These are phyloP conservation scores for Halocafeteria seosinensis DNA, from an alignment of 108 stramenopile genomes.

Conservation along the genomic window DNA sequence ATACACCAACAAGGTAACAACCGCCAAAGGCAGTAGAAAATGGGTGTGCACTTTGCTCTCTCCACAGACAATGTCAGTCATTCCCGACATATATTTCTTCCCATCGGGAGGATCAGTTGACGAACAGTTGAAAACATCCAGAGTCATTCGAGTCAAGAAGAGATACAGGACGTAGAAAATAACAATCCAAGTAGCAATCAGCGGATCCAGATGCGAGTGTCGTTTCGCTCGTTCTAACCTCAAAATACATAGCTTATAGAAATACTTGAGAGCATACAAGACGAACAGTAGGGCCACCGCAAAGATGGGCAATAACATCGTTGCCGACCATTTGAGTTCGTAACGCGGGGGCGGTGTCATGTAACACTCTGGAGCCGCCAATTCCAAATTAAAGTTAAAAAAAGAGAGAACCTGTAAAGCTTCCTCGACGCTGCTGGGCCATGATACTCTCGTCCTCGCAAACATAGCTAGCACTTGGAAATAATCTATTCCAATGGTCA, in stretches of 20 bases:
- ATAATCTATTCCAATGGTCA: conserved; percentile 20
- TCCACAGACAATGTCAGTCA: too few relatives aligned
- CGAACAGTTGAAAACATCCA: conserved; percentile 24
- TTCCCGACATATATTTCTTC: conserved; percentile 17
- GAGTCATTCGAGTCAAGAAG: conserved; percentile 9
- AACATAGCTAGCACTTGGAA: conserved; percentile 25
- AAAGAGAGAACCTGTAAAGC: conserved; percentile 6
- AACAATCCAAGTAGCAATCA: background rate
- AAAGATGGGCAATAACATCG: background rate
- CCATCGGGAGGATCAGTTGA: conserved; percentile 9
- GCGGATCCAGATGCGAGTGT: too few relatives aligned
- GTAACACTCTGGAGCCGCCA: conserved; percentile 23
- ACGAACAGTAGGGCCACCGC: too few relatives aligned
- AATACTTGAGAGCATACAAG: too few relatives aligned
- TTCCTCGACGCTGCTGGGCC: conserved; percentile 9
- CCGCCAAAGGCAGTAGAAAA: too few relatives aligned
- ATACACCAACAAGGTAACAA: conserved; percentile 4
- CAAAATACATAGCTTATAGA: too few relatives aligned
- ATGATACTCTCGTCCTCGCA: conserved; percentile 5
- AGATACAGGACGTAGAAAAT: conserved; percentile 24
- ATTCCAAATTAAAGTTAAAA: conserved; percentile 25
- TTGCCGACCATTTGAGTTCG: conserved; percentile 13
- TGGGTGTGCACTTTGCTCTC: too few relatives aligned
- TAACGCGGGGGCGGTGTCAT: conserved; percentile 9
- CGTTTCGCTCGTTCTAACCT: too few relatives aligned